Evolutionary conservation across 352 stramenopile genomes (phyloP).

Genomic region (Globisporangium paroecandrum): DNA sequence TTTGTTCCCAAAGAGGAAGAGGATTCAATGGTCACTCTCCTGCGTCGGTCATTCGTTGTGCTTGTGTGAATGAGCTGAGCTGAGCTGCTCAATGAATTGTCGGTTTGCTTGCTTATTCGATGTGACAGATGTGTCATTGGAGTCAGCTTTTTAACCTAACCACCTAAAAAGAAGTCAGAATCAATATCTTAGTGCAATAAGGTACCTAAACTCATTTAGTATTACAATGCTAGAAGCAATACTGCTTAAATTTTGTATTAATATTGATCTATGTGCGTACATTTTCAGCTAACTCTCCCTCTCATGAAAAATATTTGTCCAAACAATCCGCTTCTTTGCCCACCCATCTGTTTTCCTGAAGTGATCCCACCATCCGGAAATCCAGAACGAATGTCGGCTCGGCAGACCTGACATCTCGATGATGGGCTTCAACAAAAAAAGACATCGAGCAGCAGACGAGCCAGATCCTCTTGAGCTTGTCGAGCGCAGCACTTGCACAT

Average conservation of each 20-base stretch:
- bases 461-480: not conserved
- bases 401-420: not conserved
- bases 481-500: not conserved
- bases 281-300: too few relatives aligned
- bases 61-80: not conserved
- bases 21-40: too few relatives aligned
- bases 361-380: not conserved
- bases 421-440: constrained; percentile 1
- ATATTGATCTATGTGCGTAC: too few relatives aligned
- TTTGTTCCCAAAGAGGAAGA: not conserved
- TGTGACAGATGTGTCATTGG: not conserved
- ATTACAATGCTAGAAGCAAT: too few relatives aligned
- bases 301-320: too few relatives aligned
- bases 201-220: too few relatives aligned
- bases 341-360: too few relatives aligned
- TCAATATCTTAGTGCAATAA: not conserved
- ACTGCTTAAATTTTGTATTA: too few relatives aligned
- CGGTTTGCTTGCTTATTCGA: not conserved
- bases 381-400: not conserved
- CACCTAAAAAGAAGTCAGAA: not conserved
- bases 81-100: not conserved
- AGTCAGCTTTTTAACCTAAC: not conserved
- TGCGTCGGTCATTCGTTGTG: too few relatives aligned
- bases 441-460: not conserved
- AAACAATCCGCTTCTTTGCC: too few relatives aligned